Evolutionary conservation across 306 rosid species (phyloP), one percentile per base, ranked within the genome.

Genomic region (Citrullus mucosospermus): DNA sequence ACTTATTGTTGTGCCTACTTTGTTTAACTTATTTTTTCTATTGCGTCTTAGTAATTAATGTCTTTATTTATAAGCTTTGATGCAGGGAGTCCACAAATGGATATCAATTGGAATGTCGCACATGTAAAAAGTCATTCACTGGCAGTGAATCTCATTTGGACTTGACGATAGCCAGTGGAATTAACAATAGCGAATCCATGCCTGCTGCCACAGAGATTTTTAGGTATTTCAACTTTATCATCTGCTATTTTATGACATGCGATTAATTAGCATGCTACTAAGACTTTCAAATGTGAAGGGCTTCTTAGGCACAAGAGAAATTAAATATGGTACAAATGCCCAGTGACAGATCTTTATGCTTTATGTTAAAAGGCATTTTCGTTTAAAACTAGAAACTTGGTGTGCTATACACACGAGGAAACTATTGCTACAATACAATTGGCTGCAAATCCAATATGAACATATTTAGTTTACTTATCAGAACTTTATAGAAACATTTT

Each of bases 191-290:
- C 34, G 96, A 86, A 78, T 22, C 77, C 5, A 89, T 92, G 98
- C 97, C 97, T 8, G 80, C 68, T 85, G 13, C 91, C 75, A 95
- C 97, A 0, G 97, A 95, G 86, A 18, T 95, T 79, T 95, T 95
- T 91, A 89, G 98, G 97, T 84, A 88, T 78, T 77, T 62, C 30
- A 28, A 46, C 76, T 71, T 18, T 60, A 32, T 28, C 12, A 34
- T 36, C 34, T 67, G 77, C 65, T 71, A 50, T 14, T 76, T 46
- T 46, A 9, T 59, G 81, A 66, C 57, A 30, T 28, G 55, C 41
- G 8, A 2, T 34, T 30, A 53, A 58, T 57, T 39, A 10, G 51
- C 36, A 70, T 66, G 6, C 30, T 20, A 6, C 32, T 48, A n/a
- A 50, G 41, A 68, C 51, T n/a, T 32, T 78, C 72, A 63, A n/a